phyloP scores from a whole-genome alignment of 2,329 filamentous ascomycete genomes.

The Pseudogymnoascus sp. region DNA sequence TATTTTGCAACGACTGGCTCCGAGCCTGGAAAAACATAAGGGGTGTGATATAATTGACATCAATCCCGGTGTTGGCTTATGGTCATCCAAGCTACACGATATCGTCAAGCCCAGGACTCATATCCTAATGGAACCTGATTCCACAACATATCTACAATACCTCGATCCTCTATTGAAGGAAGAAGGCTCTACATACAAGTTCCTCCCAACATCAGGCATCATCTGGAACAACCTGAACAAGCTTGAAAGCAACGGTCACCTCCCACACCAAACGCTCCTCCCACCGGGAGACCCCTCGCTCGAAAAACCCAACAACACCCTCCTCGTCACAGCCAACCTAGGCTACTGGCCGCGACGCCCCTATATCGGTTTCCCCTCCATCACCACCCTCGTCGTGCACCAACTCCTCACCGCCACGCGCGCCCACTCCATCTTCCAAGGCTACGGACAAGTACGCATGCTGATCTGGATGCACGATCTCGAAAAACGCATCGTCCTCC shows the following conservation, averaged over 20 bases:
- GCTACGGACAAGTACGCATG: slow-evolving; percentile 72
- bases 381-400: slow-evolving; percentile 50
- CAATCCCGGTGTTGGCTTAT: slow-evolving; percentile 71
- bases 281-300: slow-evolving; percentile 31
- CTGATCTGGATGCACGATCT: slow-evolving; percentile 62
- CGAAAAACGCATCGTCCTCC: slow-evolving; percentile 53
- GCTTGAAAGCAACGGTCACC: slow-evolving; percentile 41
- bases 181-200: slow-evolving; percentile 38
- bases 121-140: slow-evolving; percentile 71
- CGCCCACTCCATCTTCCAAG: slow-evolving; percentile 55
- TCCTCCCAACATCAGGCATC: slow-evolving; percentile 52
- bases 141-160: slow-evolving; percentile 44
- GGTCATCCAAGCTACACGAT: slow-evolving; percentile 70
- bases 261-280: slow-evolving; percentile 45
- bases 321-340: slow-evolving; percentile 67
- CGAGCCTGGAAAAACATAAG: slow-evolving; percentile 58
- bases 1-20: slow-evolving; percentile 55
- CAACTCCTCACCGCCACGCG: slow-evolving; percentile 55
- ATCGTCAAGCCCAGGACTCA: slow-evolving; percentile 72
- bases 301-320: slow-evolving; percentile 56
- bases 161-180: slow-evolving; percentile 50
- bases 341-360: slow-evolving; percentile 43
- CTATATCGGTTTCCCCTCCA: slow-evolving; percentile 46
- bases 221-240: slow-evolving; percentile 51
- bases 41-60: slow-evolving; percentile 84